Base-by-base conservation (phyloP, 1,284 basidiomycete genomes). In the Albatrellus sp. region DNA sequence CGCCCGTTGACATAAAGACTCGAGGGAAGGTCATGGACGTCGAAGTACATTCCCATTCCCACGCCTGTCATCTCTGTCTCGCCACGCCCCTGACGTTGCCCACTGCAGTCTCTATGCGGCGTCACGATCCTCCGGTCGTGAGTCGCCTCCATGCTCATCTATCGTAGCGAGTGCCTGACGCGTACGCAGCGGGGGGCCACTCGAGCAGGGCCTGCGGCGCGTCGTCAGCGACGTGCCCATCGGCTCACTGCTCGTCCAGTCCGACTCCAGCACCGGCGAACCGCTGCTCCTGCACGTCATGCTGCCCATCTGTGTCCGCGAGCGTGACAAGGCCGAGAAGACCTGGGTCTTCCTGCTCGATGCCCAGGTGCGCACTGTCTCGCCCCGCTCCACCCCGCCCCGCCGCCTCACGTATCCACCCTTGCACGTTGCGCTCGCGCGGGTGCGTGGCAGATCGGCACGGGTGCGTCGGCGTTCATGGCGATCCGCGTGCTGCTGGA, bases 401-500 rank as follows among this genome's bases (percentile, higher is more conserved):
- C 19, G 45, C 16, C 24, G 30, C 4, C 36, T 30, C 29, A 30
- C 9, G 29, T 14, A 24, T 24, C 24, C 30, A 35, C 20, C 47
- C 29, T 14, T 7, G 24, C 24, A 3, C 24, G 4, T 24, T 7
- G 24, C 24, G 7, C 24, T 43, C 30, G 12, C 31, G 16, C 35
- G 13, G 12, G 35, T 32, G 11, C 36, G 24, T 39, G 10, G 35
- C 50, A 94, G 79, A 91, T 98, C 60, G 91, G 90, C 4, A 98
- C 93, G 0, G 94, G 85, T 2, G 93, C 94, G 0, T 81, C 93
- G 3, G 92, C 90, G 0, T 84, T 93, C 61, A 98, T 98, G 94
- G 88, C 91, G 0, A 87, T 98, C 46, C 82, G 94, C n/a, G 78
- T 96, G 4, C 68, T 98, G 13, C 73, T 98, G 20, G 94, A 98